Conservation (phyloP, 2,329 filamentous ascomycete species). For the Neofusicoccum sp. region DNA sequence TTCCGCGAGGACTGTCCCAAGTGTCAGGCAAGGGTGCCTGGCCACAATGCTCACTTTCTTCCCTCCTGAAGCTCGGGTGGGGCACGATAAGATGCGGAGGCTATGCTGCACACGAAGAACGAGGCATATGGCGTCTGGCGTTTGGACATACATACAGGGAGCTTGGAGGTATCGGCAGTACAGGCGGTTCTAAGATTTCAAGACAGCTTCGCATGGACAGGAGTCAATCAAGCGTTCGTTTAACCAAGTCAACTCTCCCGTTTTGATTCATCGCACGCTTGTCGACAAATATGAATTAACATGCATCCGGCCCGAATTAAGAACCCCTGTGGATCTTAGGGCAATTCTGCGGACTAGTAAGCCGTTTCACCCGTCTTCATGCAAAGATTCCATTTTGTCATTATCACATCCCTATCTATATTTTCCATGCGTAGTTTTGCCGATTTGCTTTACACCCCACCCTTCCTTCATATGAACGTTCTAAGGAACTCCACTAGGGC, state of each 20-base stretch:
- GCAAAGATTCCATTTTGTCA: not conserved
- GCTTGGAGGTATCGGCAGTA: not conserved
- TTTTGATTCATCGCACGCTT: not conserved
- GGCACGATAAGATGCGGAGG: not conserved
- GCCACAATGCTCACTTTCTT: constrained; percentile 51
- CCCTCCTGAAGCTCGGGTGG: constrained; percentile 18
- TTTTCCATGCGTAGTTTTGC: not conserved
- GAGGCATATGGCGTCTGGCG: not conserved
- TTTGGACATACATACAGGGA: not conserved
- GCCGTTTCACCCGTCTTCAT: constrained; percentile 4
- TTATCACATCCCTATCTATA: constrained; percentile 6
- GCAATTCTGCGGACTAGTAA: not conserved
- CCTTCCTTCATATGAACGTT: constrained; percentile 40
- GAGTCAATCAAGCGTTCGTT: not conserved
- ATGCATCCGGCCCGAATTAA: not conserved
- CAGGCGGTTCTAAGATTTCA: not conserved
- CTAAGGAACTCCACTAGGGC: constrained; percentile 71
- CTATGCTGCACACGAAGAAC: not conserved
- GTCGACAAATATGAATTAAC: not conserved
- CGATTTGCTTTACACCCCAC: not conserved
- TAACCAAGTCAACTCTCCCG: not conserved
- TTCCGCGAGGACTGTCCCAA: constrained; percentile 52
- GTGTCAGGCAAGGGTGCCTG: constrained; percentile 47
- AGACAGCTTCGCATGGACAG: not conserved
- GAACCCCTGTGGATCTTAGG: not conserved